A percentile compares a stretch with the other conserved stretches of the same genome.
Conservation (phyloP, 495 filamentous ascomycete species). For the Penicillium maclennaniae region DNA sequence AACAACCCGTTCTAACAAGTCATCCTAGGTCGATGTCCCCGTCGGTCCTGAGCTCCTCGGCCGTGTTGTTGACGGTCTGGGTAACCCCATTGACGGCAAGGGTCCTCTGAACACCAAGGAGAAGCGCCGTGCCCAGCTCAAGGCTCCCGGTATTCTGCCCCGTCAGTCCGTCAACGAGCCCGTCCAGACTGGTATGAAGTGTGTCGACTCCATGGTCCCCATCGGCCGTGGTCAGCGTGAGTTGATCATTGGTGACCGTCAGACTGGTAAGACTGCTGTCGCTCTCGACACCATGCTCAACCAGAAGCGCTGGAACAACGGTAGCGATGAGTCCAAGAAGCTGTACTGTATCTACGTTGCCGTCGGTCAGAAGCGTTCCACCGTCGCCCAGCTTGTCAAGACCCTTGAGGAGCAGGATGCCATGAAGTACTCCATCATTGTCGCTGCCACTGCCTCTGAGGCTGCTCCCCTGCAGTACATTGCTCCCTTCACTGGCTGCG, state of each 20-base stretch:
- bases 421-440: conserved; percentile 96
- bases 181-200: conserved; percentile 98
- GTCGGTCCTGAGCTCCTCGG: conserved; percentile 90
- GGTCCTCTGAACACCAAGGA: conserved; percentile 86
- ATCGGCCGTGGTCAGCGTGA: conserved; percentile 99
- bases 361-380: conserved; percentile 98
- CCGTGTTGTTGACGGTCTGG: conserved; percentile 96
- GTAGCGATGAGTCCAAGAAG: conserved; percentile 89
- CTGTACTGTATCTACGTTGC: conserved; percentile 99
- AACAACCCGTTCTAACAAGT: conserved; percentile 23
- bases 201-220: conserved; percentile 98
- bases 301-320: conserved; percentile 96
- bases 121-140: conserved; percentile 95
- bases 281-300: conserved; percentile 98
- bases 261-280: conserved; percentile 99
- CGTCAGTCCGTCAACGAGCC: conserved; percentile 96
- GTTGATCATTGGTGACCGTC: conserved; percentile 99
- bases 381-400: conserved; percentile 98
- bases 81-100: conserved; percentile 99
- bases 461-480: conserved; percentile 92
- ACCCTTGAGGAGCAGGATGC: conserved; percentile 99
- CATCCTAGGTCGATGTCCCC: conserved; percentile 84
- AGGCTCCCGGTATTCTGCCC: conserved; percentile 97
- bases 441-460: conserved; percentile 97
- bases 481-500: conserved; percentile 84